Conservation (phyloP, 352 stramenopile species). For the Phytophthora tubulina region DNA sequence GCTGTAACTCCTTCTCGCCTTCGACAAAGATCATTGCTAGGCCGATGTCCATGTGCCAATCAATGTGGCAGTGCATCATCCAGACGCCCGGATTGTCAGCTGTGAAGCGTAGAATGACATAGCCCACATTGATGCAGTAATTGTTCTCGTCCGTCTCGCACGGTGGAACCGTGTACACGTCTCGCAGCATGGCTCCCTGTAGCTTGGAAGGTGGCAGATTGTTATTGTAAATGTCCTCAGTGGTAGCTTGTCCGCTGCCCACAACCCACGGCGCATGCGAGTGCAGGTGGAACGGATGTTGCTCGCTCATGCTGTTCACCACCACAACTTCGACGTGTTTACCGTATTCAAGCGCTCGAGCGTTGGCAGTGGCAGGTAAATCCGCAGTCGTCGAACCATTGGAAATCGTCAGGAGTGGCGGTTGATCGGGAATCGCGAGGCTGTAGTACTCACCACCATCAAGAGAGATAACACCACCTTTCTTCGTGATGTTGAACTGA, state of each 20-base stretch:
- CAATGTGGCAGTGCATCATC: constrained; percentile 54
- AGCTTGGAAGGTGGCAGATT: constrained; percentile 39
- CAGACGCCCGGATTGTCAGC: constrained; percentile 45
- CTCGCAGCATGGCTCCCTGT: constrained; percentile 33
- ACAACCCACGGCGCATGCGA: constrained; percentile 36
- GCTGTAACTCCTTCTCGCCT: constrained; percentile 31
- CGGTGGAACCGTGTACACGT: constrained; percentile 40
- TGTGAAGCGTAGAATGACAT: constrained; percentile 36
- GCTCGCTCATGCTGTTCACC: constrained; percentile 37
- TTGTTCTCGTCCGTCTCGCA: constrained; percentile 28
- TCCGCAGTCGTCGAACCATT: constrained; percentile 25
- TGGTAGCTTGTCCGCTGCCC: constrained; percentile 27
- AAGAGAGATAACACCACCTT: constrained; percentile 32
- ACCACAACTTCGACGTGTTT: constrained; percentile 40
- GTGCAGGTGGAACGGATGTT: constrained; percentile 51
- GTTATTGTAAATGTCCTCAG: constrained; percentile 23
- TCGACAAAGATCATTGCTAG: constrained; percentile 43
- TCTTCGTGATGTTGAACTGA: constrained; percentile 32
- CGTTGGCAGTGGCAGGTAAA: constrained; percentile 31
- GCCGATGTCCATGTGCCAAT: constrained; percentile 48
- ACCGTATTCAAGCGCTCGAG: constrained; percentile 9
- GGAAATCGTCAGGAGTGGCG: constrained; percentile 37
- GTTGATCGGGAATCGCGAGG: constrained; percentile 40
- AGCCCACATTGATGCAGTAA: constrained; percentile 30
- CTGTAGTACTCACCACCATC: constrained; percentile 34